Percentiles rank a stretch among this genome's conserved stretches.
These are phyloP conservation scores for Stevia rebaudiana DNA, from an alignment of 140 eudicot genomes.

Conservation along the genomic window DNA sequence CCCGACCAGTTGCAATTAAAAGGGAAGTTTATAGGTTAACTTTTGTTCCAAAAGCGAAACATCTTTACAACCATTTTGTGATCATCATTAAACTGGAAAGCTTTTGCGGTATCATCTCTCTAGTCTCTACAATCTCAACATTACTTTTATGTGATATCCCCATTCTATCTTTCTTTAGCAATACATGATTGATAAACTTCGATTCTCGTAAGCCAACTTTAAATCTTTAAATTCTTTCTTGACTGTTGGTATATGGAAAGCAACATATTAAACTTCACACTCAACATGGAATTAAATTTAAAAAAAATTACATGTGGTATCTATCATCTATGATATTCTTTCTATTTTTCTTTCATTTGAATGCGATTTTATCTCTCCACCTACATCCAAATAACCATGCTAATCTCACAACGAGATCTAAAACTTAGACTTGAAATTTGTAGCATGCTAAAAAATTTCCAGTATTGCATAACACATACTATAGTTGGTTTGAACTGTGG, in stretches of 20 bases:
- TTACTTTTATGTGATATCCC: slow-evolving; percentile 33
- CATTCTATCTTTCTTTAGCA: slow-evolving; percentile 34
- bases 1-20: slow-evolving; percentile 38
- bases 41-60: slow-evolving; percentile 32
- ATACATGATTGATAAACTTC: slow-evolving; percentile 36
- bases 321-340: background rate
- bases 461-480: background rate
- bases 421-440: background rate
- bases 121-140: slow-evolving; percentile 28
- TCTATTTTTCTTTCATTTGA: background rate
- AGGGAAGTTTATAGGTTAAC: slow-evolving; percentile 33
- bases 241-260: slow-evolving; percentile 54
- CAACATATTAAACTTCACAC: slow-evolving; percentile 38
- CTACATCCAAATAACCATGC: background rate
- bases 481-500: no score
- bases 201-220: slow-evolving; percentile 37
- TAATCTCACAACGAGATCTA: background rate
- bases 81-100: slow-evolving; percentile 44
- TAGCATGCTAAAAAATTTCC: background rate
- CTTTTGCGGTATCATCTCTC: slow-evolving; percentile 41
- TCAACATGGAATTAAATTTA: slow-evolving; percentile 8
- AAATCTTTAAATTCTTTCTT: slow-evolving; percentile 50
- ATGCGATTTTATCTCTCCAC: background rate
- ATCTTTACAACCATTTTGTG: slow-evolving; percentile 34
- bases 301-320: background rate